Percentiles rank a stretch among this genome's conserved stretches.
These are phyloP conservation scores for Whalleya microplaca DNA, from an alignment of 2,329 filamentous ascomycete species.

Conservation along the genomic window DNA sequence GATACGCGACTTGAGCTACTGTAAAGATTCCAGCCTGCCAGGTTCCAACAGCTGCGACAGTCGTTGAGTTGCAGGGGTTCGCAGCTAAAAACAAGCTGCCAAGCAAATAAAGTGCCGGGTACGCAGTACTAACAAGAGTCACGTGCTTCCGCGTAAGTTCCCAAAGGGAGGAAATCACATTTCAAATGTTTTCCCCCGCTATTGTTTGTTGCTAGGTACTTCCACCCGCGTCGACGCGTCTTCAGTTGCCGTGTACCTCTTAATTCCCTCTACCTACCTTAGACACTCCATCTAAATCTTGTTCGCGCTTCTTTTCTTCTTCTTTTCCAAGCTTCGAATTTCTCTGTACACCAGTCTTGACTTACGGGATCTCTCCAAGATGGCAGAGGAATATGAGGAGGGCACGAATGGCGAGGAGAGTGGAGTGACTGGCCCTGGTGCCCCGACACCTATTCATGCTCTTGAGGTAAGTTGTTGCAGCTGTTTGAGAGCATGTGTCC, in stretches of 20 bases:
- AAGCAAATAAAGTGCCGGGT: not conserved
- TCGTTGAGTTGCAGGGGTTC: slow-evolving; percentile 2
- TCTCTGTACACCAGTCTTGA: not conserved
- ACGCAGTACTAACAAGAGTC: no score
- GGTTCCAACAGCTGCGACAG: no score
- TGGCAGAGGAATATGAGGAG: slow-evolving; percentile 67
- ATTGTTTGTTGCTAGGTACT: not conserved
- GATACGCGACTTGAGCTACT: not conserved
- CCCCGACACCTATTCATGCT: slow-evolving; percentile 84
- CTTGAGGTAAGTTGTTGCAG: slow-evolving; percentile 71
- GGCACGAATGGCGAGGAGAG: slow-evolving; percentile 69
- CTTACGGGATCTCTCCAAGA: slow-evolving; percentile 41
- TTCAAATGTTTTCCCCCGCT: not conserved
- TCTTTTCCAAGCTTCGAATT: not conserved
- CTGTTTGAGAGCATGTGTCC: not conserved
- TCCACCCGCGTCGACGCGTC: not conserved
- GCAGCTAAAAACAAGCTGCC: not conserved
- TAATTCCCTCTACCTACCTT: not conserved
- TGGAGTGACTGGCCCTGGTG: slow-evolving; percentile 79
- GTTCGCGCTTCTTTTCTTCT: not conserved
- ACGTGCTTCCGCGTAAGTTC: slow-evolving; percentile 32
- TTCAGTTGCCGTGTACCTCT: not conserved
- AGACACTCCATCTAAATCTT: not conserved
- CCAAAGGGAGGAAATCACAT: no score
- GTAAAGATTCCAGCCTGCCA: no score